Evolutionary conservation across 139 green algal genomes (phyloP).

Genomic region (Spirogloea muscicola): DNA sequence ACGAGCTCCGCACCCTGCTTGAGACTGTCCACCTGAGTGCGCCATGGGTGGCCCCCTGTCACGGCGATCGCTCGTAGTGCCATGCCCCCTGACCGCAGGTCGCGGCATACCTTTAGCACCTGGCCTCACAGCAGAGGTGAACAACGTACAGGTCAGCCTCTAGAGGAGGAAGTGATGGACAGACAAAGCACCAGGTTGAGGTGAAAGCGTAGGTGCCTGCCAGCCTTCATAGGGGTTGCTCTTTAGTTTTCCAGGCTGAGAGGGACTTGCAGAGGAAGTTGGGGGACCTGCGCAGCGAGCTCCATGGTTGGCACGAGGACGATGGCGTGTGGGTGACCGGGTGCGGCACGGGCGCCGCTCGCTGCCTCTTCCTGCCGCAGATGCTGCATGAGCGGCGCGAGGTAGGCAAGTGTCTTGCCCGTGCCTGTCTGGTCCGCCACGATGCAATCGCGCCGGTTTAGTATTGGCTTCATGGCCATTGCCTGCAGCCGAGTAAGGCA

Average conservation of each 20-base stretch:
- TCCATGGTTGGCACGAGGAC: slow-evolving; percentile 72
- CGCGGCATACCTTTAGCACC: slow-evolving; percentile 72
- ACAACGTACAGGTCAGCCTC: no score
- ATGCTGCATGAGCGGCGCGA: slow-evolving; percentile 74
- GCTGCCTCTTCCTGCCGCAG: slow-evolving; percentile 7
- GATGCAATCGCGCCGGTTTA: slow-evolving; percentile 58
- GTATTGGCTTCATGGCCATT: slow-evolving; percentile 11
- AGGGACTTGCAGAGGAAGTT: no score
- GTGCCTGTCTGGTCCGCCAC: slow-evolving; percentile 88
- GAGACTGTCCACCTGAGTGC: slow-evolving; percentile 60
- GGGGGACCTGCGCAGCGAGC: slow-evolving; percentile 70
- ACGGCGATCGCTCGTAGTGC: slow-evolving; percentile 63
- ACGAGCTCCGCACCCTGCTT: slow-evolving; percentile 70
- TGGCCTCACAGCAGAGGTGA: no score
- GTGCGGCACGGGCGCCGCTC: slow-evolving; percentile 53
- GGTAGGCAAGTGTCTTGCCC: slow-evolving; percentile 92
- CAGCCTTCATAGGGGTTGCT: no score
- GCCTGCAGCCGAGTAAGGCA: slow-evolving; percentile 17
- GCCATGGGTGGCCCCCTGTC: slow-evolving; percentile 19
- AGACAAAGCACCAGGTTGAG: no score
- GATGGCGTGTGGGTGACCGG: slow-evolving; percentile 59
- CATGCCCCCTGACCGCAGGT: slow-evolving; percentile 60
- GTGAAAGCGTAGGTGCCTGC: no score
- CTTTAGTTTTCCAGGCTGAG: no score
- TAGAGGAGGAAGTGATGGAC: no score